phyloP scores from a whole-genome alignment of 306 rosid species.

The Neltuma alba region DNA sequence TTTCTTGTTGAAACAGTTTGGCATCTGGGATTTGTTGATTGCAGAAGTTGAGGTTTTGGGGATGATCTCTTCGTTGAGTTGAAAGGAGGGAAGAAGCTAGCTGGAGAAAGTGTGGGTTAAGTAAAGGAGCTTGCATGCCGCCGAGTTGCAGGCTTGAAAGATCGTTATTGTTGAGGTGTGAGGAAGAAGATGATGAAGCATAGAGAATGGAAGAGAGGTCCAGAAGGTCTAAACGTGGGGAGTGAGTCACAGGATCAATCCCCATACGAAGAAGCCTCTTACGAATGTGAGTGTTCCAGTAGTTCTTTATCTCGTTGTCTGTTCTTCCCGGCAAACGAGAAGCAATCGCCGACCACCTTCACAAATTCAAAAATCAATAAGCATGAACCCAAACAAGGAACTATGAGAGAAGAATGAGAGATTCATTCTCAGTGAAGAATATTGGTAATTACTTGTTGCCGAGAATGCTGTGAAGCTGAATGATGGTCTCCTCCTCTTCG shows the following conservation, averaged over 20 bases:
- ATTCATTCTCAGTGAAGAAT: no score
- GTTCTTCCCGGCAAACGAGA: constrained; percentile 91
- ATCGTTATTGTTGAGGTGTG: neutral
- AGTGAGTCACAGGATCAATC: constrained; percentile 93
- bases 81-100: constrained; percentile 73
- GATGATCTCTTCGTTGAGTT: constrained; percentile 42
- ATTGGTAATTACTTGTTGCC: constrained; percentile 74
- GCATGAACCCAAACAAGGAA: no score
- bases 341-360: constrained; percentile 95
- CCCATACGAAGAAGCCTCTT: constrained; percentile 93
- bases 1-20: constrained; percentile 31
- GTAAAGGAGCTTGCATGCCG: constrained; percentile 11
- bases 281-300: constrained; percentile 95
- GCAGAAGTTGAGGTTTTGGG: constrained; percentile 31
- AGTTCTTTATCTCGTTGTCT: constrained; percentile 92
- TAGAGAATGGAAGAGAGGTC: constrained; percentile 76
- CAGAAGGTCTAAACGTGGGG: constrained; percentile 74
- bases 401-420: neutral
- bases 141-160: neutral
- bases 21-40: constrained; percentile 42
- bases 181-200: constrained; percentile 47
- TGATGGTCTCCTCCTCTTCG: constrained; percentile 93
- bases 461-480: constrained; percentile 84
- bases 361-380: neutral
- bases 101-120: constrained; percentile 69